Conservation (phyloP, 345 rosid species). For the Anastatica hierochuntica region DNA sequence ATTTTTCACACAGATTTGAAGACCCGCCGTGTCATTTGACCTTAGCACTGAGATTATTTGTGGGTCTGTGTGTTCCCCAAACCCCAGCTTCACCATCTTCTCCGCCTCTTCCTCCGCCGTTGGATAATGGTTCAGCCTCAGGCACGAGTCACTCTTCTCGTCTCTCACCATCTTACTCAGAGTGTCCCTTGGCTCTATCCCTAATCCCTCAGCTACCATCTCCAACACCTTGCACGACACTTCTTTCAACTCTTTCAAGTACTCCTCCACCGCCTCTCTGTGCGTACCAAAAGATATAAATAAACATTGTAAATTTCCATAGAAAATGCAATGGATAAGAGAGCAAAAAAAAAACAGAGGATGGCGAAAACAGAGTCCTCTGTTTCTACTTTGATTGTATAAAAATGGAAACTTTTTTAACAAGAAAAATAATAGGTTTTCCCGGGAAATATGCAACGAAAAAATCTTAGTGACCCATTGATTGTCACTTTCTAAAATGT, state of each 20-base stretch:
- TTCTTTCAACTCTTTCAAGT: slow-evolving; percentile 46
- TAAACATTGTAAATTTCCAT: too few species aligned
- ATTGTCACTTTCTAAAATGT: background rate
- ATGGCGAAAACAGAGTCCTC: background rate
- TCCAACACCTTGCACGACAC: slow-evolving; percentile 64
- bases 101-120: slow-evolving; percentile 34
- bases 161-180: slow-evolving; percentile 66
- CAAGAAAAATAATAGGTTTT: background rate
- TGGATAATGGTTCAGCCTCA: slow-evolving; percentile 86
- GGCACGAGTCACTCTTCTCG: slow-evolving; percentile 63
- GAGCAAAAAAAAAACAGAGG: background rate
- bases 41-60: slow-evolving; percentile 76
- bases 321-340: too few species aligned
- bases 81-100: slow-evolving; percentile 36
- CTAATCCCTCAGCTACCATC: slow-evolving; percentile 59
- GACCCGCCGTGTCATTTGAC: slow-evolving; percentile 84
- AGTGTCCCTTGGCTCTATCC: slow-evolving; percentile 39
- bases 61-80: slow-evolving; percentile 95
- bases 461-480: background rate
- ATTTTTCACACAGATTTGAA: slow-evolving; percentile 60
- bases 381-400: too few species aligned
- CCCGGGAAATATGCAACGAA: too few species aligned
- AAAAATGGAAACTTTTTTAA: background rate
- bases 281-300: background rate
- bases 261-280: slow-evolving; percentile 52